Base-by-base conservation (phyloP, 2,329 filamentous ascomycete species). In the Nigrograna mackinnonii region DNA sequence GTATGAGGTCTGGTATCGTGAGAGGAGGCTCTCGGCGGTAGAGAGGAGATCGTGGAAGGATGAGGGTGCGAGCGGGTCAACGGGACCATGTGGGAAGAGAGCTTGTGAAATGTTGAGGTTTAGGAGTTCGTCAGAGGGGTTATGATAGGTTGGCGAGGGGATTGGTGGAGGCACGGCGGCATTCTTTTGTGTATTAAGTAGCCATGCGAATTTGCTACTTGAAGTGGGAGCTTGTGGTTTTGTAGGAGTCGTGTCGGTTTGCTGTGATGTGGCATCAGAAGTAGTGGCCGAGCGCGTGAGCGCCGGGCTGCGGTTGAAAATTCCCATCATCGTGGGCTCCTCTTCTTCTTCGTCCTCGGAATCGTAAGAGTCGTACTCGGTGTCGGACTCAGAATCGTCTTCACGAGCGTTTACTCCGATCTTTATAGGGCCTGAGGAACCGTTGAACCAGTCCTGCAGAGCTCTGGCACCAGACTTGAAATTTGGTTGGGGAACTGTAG, bases 1-100 rank as follows among this genome's bases (percentile, higher is more conserved):
- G 62, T 85, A 83, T 3, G 79, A 79, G 4, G 66, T 63, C 60
- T 84, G 82, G 56, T 83, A 75, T 21, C 75, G 72, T 39, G 71
- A 66, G 34, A 84, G 68, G 2, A 82, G 65, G n/a, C 65, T 66
- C 52, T 80, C 78, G 34, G 81, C 81, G 51, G 80, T 80, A 20
- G 72, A 66, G 32, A 80, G 75, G 11, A 85, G 72, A 41, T 76
- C 74, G 55, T 82, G 75, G 66, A 83, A 79, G 1, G 79, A 76
- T 31, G 77, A 74, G 4, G 79, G 77, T 2, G 73, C 73, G 14
- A 75, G 68, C 3, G 77, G 69, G 47, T 78, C 71, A 12, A 71
- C 62, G 1, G 73, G 69, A 2, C 75, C 76, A 24, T 76, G 64
- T 5, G 80, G 78, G 50, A 80, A 82, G 30, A 84, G 72, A 5